Base-by-base conservation (phyloP, 1,139 yeast genomes). In the Pichia sp. region DNA sequence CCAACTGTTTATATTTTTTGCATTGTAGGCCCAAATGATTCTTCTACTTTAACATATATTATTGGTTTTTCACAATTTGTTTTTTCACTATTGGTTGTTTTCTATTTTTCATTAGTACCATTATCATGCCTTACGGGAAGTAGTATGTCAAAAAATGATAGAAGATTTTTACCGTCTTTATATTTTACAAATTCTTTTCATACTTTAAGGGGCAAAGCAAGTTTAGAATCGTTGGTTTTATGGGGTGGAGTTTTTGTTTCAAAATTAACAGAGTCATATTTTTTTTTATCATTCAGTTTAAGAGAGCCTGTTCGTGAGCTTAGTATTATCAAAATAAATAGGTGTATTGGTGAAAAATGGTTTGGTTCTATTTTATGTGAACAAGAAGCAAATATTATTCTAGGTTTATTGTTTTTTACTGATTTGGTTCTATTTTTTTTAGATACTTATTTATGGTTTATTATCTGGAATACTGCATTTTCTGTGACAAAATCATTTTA, bases 391-490 rank as follows among this genome's bases (percentile, higher is more conserved):
- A 45, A 47, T 1, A 59, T 74, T 30, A 62, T 74, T 2, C 59
- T 74, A 33, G 49, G 49, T 0, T 54, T 73, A 41, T 55, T 74
- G 11, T 51, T 64, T 32, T 27, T 65, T 3, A 68, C 76, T 3
- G 75, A 73, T 49, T 56, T 72, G 44, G 65, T 72, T 1, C 57
- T 74, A 31, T 74, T 73, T 53, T 71, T 72, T 45, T 63, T 74
- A 29, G 79, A 74, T 47, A 74, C 79, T 1, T 74, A 74, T 49
- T 56, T 74, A 26, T 74, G 80, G 79, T 74, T 72, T 45, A 72
- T 74, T 44, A 63, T 74, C 8, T 73, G 78, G 70, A 74, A 72
- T 48, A 69, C 77, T 2, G 48, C 65, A 0, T 72, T 73, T 48
- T 74, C 79, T 0, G 71, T 73, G 9, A 65, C 69, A 38, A 59